Evolutionary conservation across 495 filamentous ascomycete species (phyloP).

Genomic region (Hapsidospora chrysogenum): DNA sequence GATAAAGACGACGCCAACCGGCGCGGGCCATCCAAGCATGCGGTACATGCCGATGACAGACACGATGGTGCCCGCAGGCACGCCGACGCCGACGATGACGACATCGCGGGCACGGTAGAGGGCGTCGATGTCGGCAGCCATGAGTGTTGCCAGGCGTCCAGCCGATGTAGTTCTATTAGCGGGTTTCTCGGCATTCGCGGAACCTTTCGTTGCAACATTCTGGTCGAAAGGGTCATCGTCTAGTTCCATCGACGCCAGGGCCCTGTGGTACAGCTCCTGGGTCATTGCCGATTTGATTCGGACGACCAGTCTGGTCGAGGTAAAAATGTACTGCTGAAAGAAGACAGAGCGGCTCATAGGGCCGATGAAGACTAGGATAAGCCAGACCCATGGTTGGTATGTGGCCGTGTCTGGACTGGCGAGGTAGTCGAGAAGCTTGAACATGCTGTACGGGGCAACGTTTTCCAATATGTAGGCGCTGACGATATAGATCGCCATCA

Average conservation of each 20-base stretch:
- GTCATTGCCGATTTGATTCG: constrained; percentile 29
- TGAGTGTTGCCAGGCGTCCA: constrained; percentile 29
- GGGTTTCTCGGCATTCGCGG: constrained; percentile 2
- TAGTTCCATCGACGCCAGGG: constrained; percentile 26
- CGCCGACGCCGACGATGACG: constrained; percentile 17
- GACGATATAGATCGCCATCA: constrained; percentile 20
- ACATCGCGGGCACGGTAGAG: constrained; percentile 24
- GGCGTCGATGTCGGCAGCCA: constrained; percentile 32
- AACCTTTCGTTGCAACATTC: not conserved
- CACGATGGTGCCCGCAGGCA: constrained; percentile 17
- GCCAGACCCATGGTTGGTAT: constrained; percentile 25
- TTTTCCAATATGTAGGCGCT: constrained; percentile 19
- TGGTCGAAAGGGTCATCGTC: constrained; percentile 19
- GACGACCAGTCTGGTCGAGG: constrained; percentile 26
- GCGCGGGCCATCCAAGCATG: constrained; percentile 27
- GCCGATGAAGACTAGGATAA: constrained; percentile 26
- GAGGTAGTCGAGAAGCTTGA: constrained; percentile 24
- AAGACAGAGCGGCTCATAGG: constrained; percentile 21
- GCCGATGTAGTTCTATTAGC: constrained; percentile 22
- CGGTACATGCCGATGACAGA: constrained; percentile 24
- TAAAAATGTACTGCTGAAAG: constrained; percentile 33
- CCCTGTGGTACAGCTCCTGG: constrained; percentile 33
- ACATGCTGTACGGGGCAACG: constrained; percentile 26
- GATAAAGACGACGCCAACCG: constrained; percentile 24
- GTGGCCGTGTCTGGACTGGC: constrained; percentile 14